phyloP scores from a whole-genome alignment of 352 stramenopile genomes.

The Elongisporangium prolatum region DNA sequence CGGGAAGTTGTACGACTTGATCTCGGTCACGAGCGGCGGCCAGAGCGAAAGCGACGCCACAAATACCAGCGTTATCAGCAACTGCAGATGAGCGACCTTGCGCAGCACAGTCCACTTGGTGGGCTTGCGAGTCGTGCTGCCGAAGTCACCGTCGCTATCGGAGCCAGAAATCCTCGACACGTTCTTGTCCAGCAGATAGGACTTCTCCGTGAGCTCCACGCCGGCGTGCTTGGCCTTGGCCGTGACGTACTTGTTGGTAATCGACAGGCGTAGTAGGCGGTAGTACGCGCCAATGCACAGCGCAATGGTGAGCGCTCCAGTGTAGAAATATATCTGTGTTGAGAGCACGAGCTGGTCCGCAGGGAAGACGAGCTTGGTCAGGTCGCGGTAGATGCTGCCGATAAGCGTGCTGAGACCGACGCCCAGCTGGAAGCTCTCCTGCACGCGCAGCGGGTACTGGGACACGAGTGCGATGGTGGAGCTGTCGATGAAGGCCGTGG shows the following conservation, averaged over 20 bases:
- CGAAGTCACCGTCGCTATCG: conserved; percentile 9
- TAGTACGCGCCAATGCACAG: conserved; percentile 78
- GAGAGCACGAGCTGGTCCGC: conserved; percentile 49
- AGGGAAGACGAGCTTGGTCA: conserved; percentile 81
- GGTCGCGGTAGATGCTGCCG: conserved; percentile 72
- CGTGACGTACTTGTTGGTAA: conserved; percentile 51
- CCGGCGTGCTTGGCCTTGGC: conserved; percentile 20
- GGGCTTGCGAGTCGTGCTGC: conserved; percentile 11
- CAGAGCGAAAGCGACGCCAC: conserved; percentile 67
- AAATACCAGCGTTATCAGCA: conserved; percentile 71
- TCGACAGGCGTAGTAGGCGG: conserved; percentile 43
- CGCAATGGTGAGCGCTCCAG: conserved; percentile 67
- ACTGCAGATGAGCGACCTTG: conserved; percentile 61
- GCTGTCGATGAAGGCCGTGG: conserved; percentile 81
- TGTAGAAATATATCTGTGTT: conserved; percentile 84
- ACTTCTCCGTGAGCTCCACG: conserved; percentile 57
- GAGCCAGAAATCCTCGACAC: conserved; percentile 5
- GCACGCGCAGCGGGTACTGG: conserved; percentile 70
- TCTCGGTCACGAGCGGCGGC: conserved; percentile 79
- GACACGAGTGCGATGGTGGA: conserved; percentile 78
- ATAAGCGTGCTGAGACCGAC: conserved; percentile 80
- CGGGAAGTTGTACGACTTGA: conserved; percentile 77
- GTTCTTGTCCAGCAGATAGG: conserved; percentile 29
- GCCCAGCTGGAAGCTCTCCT: conserved; percentile 81
- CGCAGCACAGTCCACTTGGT: conserved; percentile 66